Conservation (phyloP, 768 basidiomycete species). For the Gautieria morchelliformis region DNA sequence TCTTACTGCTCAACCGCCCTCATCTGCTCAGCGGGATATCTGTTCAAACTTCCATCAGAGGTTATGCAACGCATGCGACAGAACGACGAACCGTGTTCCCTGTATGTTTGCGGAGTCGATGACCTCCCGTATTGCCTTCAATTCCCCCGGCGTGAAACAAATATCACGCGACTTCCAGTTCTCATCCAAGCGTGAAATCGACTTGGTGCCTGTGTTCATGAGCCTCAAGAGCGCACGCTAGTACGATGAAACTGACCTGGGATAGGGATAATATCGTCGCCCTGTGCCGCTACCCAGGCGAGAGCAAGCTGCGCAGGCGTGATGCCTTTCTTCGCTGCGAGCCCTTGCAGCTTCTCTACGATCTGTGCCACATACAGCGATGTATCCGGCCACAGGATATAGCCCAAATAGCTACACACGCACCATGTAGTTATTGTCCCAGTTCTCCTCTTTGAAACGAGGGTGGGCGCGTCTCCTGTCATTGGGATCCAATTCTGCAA, state of each 20-base stretch:
- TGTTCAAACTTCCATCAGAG: not conserved
- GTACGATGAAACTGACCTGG: constrained; percentile 21
- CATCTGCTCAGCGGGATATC: not conserved
- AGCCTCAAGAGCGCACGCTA: too few relatives aligned
- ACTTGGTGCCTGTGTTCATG: not conserved
- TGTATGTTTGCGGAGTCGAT: not conserved
- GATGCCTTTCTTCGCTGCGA: constrained; percentile 20
- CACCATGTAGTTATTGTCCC: not conserved
- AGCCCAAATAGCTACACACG: not conserved
- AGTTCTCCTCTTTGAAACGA: constrained; percentile 1
- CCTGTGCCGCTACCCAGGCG: constrained; percentile 40
- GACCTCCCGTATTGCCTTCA: constrained; percentile 1
- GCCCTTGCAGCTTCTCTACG: not conserved
- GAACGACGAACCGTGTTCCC: not conserved
- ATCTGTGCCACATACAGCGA: not conserved
- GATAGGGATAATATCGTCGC: constrained; percentile 36
- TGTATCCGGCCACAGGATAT: not conserved
- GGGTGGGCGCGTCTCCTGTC: constrained; percentile 24
- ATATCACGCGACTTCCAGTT: constrained; percentile 8
- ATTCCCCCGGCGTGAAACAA: not conserved
- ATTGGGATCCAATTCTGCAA: constrained; percentile 29
- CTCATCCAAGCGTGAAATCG: constrained; percentile 5
- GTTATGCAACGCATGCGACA: not conserved
- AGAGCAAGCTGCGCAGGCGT: constrained; percentile 38
- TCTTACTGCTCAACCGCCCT: not conserved